These are phyloP conservation scores for Aspergillus haitiensis DNA, from an alignment of 495 filamentous ascomycete species.

Conservation along the genomic window DNA sequence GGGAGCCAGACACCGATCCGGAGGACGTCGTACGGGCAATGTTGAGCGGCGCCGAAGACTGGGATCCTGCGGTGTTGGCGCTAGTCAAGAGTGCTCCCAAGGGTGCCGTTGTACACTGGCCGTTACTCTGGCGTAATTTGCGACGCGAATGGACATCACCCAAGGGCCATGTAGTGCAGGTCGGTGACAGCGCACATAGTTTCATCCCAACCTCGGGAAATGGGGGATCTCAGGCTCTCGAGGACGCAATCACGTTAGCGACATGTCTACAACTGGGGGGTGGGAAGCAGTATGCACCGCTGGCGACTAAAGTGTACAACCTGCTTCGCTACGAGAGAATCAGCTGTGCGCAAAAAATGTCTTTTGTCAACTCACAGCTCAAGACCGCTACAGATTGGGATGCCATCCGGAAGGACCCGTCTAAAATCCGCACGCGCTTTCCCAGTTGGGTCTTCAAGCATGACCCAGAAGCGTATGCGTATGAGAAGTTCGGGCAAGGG, in stretches of 20 bases:
- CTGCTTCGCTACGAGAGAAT: slow-evolving; percentile 10
- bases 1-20: slow-evolving; percentile 52
- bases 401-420: slow-evolving; percentile 7
- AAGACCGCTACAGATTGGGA: slow-evolving; percentile 11
- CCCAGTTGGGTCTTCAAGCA: slow-evolving; percentile 56
- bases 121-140: slow-evolving; percentile 69
- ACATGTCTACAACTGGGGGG: slow-evolving; percentile 57
- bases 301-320: slow-evolving; percentile 51
- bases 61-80: slow-evolving; percentile 61
- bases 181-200: slow-evolving; percentile 73
- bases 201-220: slow-evolving; percentile 73
- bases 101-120: slow-evolving; percentile 64
- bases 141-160: slow-evolving; percentile 64
- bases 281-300: slow-evolving; percentile 43
- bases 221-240: slow-evolving; percentile 70
- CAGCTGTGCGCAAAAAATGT: slow-evolving; percentile 8
- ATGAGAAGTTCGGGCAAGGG: slow-evolving; percentile 53
- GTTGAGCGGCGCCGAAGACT: slow-evolving; percentile 37
- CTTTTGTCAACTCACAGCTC: slow-evolving; percentile 8
- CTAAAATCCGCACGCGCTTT: slow-evolving; percentile 2
- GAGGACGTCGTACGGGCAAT: slow-evolving; percentile 41
- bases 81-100: slow-evolving; percentile 61
- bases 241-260: slow-evolving; percentile 68
- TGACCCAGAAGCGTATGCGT: slow-evolving; percentile 62
- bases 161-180: slow-evolving; percentile 56